These are phyloP conservation scores for Acaromyces ingoldii DNA, from an alignment of 1,284 basidiomycete species.

Conservation along the genomic window DNA sequence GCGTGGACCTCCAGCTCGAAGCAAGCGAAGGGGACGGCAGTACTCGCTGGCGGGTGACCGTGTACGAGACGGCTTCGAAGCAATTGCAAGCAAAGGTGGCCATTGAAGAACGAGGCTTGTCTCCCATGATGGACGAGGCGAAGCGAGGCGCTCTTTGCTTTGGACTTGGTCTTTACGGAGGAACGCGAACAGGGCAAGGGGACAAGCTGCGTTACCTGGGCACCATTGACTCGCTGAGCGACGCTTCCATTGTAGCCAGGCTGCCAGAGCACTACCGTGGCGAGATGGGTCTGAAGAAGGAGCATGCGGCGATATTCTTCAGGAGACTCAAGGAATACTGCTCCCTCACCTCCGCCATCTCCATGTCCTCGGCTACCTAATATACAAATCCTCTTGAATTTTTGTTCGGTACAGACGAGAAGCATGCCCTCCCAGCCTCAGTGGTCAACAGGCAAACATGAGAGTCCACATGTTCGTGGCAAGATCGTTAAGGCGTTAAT, in stretches of 20 bases:
- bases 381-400: no score
- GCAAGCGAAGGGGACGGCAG: neutral
- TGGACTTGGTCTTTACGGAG: neutral
- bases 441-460: no score
- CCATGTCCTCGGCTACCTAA: no score
- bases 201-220: conserved; percentile 1
- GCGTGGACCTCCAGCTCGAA: neutral
- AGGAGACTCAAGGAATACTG: neutral
- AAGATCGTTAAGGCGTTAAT: no score
- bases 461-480: no score
- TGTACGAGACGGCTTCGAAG: neutral
- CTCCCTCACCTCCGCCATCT: no score
- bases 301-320: conserved; percentile 3
- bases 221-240: neutral
- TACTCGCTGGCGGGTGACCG: neutral
- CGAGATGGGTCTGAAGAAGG: conserved; percentile 2
- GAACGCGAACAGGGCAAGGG: no score
- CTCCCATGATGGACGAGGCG: neutral
- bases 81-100: neutral
- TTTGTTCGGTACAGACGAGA: no score
- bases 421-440: no score
- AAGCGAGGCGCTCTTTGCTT: neutral
- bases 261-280: neutral
- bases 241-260: neutral
- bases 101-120: no score